Base-by-base conservation (phyloP, 331 rosid species). In the Saraca asoca region DNA sequence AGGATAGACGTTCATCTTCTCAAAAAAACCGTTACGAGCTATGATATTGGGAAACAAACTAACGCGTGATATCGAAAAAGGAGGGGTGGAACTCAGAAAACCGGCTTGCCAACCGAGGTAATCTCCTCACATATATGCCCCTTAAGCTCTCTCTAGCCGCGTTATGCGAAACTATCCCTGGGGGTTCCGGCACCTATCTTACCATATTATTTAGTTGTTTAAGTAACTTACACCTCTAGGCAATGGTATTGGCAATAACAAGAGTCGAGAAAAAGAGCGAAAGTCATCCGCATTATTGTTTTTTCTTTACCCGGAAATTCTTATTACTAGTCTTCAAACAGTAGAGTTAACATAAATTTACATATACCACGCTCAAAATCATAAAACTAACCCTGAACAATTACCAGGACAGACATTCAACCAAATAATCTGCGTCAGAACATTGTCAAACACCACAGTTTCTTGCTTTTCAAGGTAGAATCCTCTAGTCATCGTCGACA, bases 401-500 rank as follows among this genome's bases (percentile, higher is more conserved):
- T 80, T 77, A 76, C 74, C 62, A 64, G 62, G 43, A 43, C 69
- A 50, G 61, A 54, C n/a, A 7, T 68, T 57, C 75, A 64, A 71
- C 74, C 75, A 56, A 72, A 72, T 48, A 13, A 76, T 35, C 77
- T 57, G 41, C 48, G 39, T 66, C 45, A 70, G 74, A 67, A 72
- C 9, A 52, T 37, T 54, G 71, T 68, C 62, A 56, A 76, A 72
- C 52, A 69, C 19, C 57, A 69, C 35, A 65, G 50, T 15, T 37
- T 64, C 17, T 39, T 12, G 16, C 73, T 58, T 68, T 57, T 49
- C 62, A 64, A 72, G 58, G 38, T 38, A 61, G 53, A 19, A 38
- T 69, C 53, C 56, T 19, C 84, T 88, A 94, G 18, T 90, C 99
- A 46, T 94, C 99, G 19, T 90, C 99, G 39, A 90, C 74, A 55